Base-by-base conservation (phyloP, 1,139 yeast genomes). In the Candida tropicalis region DNA sequence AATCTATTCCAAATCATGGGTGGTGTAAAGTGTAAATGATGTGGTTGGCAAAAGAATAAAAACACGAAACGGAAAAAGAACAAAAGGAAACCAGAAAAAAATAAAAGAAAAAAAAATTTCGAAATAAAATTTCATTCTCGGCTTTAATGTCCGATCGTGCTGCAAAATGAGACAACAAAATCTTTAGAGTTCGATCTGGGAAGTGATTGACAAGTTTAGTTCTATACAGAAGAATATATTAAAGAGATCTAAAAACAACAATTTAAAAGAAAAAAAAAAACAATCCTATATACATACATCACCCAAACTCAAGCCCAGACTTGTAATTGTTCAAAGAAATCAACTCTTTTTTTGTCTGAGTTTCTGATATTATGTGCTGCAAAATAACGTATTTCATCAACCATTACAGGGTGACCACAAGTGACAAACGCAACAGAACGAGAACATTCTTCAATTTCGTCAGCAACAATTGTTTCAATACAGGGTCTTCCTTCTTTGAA, bases 341-440 rank as follows among this genome's bases (percentile, higher is more conserved):
- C 74, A 1, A 69, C 60, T 41, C 74, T 57, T 41, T 62, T 65
- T 2, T 53, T 53, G 2, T 57, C 53, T 2, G 59, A 43, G 20
- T 58, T 53, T 35, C 62, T 60, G 11, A 67, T 44, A 36, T 60
- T 50, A 8, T 58, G 45, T 15, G 66, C 68, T 10, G 68, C 67
- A 15, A 56, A 44, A 34, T 63, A 56, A 42, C 84, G 63, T 31
- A 78, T 48, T 23, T 68, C 70, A 53, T 79, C 84, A 44, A 77
- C 80, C 77, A 79, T 69, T 5, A 54, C 45, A 11, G 80, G 75
- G 43, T 79, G 81, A 2, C 84, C 84, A 63, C 85, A 79, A 4
- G 77, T 58, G 2, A 75, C 63, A 41, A 78, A 68, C 0, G 77
- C 77, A 31, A 68, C 57, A 2, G 75, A 64, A 3, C 70, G 66